These are phyloP conservation scores for Bocquillonia castaneifolia DNA, from an alignment of 441 rosid genomes.

Conservation along the genomic window DNA sequence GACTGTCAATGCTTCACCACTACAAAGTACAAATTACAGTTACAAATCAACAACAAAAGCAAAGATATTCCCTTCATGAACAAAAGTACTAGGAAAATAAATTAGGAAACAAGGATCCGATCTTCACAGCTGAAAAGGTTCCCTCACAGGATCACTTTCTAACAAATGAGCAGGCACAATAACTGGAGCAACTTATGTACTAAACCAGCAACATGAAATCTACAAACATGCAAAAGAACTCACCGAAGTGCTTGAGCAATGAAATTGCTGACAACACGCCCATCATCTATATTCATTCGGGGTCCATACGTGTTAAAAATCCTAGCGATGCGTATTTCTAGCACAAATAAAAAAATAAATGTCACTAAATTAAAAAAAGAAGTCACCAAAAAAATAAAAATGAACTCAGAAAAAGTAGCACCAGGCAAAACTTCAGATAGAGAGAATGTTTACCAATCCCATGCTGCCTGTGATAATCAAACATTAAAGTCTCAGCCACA, in stretches of 20 bases:
- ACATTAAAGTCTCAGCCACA: slow-evolving; percentile 94
- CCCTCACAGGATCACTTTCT: neutral
- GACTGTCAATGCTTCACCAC: slow-evolving; percentile 80
- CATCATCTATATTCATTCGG: slow-evolving; percentile 98
- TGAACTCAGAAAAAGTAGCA: no score
- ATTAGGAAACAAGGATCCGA: neutral
- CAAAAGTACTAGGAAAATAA: neutral
- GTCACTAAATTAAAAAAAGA: neutral
- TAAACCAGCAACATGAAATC: neutral
- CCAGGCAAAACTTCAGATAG: slow-evolving; percentile 2
- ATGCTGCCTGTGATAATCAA: slow-evolving; percentile 95
- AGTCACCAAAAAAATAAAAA: neutral
- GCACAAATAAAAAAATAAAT: neutral
- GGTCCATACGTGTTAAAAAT: slow-evolving; percentile 96
- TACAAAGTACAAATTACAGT: slow-evolving; percentile 21
- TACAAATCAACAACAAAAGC: slow-evolving; percentile 4
- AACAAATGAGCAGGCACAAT: neutral
- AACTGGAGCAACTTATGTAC: no score
- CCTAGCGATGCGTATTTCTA: slow-evolving; percentile 88
- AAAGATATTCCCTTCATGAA: neutral
- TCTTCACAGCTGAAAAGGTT: neutral
- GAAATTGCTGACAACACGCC: slow-evolving; percentile 98
- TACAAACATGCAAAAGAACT: slow-evolving; percentile 18
- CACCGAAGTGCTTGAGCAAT: slow-evolving; percentile 92
- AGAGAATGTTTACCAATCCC: slow-evolving; percentile 55